Conservation (phyloP, 2,329 filamentous ascomycete genomes). For the Talaromyces sp. region DNA sequence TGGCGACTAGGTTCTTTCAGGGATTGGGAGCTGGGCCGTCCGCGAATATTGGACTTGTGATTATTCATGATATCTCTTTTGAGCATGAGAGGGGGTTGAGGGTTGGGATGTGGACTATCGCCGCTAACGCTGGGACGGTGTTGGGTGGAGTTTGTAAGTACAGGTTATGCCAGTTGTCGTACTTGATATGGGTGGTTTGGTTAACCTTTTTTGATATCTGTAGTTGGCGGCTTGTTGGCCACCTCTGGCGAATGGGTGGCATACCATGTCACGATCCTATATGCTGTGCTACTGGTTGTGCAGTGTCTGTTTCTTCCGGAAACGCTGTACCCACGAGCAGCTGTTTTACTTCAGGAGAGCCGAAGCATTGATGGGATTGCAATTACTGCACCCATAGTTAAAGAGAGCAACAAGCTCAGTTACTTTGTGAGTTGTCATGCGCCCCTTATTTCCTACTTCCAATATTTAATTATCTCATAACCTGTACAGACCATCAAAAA, state of each 20-base stretch:
- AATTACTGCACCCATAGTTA: background rate
- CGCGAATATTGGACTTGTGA: conserved; percentile 51
- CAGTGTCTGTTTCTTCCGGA: conserved; percentile 51
- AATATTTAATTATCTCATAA: background rate
- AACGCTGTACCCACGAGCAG: conserved; percentile 50
- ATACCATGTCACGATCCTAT: conserved; percentile 52
- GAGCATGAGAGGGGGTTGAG: conserved; percentile 53
- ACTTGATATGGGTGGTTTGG: background rate
- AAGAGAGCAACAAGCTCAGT: background rate
- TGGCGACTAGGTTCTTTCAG: conserved; percentile 56
- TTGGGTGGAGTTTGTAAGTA: conserved; percentile 45
- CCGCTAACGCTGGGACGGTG: conserved; percentile 50
- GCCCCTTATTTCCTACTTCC: background rate
- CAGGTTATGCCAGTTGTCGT: conserved; percentile 2
- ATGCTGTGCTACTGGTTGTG: conserved; percentile 44
- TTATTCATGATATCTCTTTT: conserved; percentile 53
- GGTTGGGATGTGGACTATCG: conserved; percentile 54
- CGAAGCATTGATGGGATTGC: background rate
- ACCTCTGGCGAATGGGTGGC: conserved; percentile 49
- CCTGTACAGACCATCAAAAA: conserved; percentile 26
- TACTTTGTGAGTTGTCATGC: background rate
- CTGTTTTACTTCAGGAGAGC: background rate
- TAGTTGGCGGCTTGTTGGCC: conserved; percentile 51
- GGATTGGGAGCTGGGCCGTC: conserved; percentile 53
- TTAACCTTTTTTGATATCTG: conserved; percentile 14